These are phyloP conservation scores for Sporothrix globosa DNA, from an alignment of 2,329 filamentous ascomycete species.

Conservation along the genomic window DNA sequence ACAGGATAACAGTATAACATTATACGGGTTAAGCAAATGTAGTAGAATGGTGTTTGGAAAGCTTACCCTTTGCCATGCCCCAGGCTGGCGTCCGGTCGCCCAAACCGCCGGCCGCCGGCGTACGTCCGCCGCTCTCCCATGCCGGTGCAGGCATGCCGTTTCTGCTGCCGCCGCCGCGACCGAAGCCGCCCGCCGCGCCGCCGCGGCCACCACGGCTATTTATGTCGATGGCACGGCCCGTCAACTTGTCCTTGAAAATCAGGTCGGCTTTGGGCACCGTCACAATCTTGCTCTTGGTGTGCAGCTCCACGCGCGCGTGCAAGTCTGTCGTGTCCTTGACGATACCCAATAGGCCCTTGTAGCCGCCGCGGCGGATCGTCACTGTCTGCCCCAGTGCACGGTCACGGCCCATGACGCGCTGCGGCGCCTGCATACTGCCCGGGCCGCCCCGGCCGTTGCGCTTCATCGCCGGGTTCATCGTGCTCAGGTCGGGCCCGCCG, in stretches of 20 bases:
- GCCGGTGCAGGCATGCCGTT: slow-evolving; percentile 47
- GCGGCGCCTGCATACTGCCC: slow-evolving; percentile 65
- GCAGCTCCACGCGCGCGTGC: slow-evolving; percentile 85
- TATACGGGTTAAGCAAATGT: no score
- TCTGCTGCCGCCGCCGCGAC: slow-evolving; percentile 35
- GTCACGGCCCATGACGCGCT: slow-evolving; percentile 78
- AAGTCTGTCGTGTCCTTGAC: slow-evolving; percentile 92
- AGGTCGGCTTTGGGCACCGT: slow-evolving; percentile 80
- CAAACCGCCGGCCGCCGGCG: slow-evolving; percentile 63
- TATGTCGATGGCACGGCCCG: slow-evolving; percentile 77
- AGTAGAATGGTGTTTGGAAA: no score
- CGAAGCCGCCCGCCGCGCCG: slow-evolving; percentile 41
- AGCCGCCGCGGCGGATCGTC: slow-evolving; percentile 80
- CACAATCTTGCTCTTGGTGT: slow-evolving; percentile 91
- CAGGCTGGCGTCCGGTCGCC: slow-evolving; percentile 76
- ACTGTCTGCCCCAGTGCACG: slow-evolving; percentile 88
- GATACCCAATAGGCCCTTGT: slow-evolving; percentile 91
- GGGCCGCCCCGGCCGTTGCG: slow-evolving; percentile 63
- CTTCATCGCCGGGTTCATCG: slow-evolving; percentile 91
- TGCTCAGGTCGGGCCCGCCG: slow-evolving; percentile 75
- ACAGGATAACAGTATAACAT: no score
- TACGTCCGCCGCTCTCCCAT: slow-evolving; percentile 70
- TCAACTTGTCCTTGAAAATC: slow-evolving; percentile 82
- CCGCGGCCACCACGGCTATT: slow-evolving; percentile 49
- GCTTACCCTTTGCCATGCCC: slow-evolving; percentile 67